phyloP scores from a whole-genome alignment of 2,329 filamentous ascomycete genomes.

The Cyphellophora europaea region DNA sequence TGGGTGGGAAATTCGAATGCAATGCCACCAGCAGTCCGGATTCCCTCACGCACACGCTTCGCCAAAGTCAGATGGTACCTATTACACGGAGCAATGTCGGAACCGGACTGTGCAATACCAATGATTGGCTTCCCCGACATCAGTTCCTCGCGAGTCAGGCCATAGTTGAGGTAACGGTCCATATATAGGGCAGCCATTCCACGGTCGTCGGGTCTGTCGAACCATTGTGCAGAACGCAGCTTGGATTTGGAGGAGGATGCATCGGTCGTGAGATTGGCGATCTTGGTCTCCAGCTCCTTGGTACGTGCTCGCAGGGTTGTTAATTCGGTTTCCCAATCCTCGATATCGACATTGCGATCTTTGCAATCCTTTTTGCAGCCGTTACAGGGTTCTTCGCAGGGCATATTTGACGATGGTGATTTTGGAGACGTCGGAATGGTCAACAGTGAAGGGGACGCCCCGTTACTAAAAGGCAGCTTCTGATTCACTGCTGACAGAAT shows the following conservation, averaged over 20 bases:
- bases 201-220: conserved; percentile 32
- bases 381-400: not conserved
- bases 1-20: conserved; percentile 44
- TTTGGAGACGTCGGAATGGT: too few relatives aligned
- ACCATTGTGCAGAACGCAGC: conserved; percentile 36
- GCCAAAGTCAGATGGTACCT: conserved; percentile 40
- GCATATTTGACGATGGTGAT: not conserved
- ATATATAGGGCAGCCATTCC: conserved; percentile 39
- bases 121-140: conserved; percentile 42
- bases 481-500: too few relatives aligned
- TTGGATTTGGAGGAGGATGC: conserved; percentile 14
- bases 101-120: conserved; percentile 44
- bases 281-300: conserved; percentile 26
- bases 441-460: too few relatives aligned
- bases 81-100: conserved; percentile 42
- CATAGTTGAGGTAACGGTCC: conserved; percentile 43
- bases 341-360: conserved; percentile 20
- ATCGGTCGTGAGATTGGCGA: conserved; percentile 14
- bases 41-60: conserved; percentile 42
- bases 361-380: conserved; percentile 1
- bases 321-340: conserved; percentile 31
- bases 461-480: too few relatives aligned
- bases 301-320: conserved; percentile 28
- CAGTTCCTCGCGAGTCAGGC: conserved; percentile 40
- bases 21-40: conserved; percentile 39